A percentile compares a stretch with the other conserved stretches of the same genome.
phyloP scores from a whole-genome alignment of 352 stramenopile species.

The Nothophytophthora sp. region DNA sequence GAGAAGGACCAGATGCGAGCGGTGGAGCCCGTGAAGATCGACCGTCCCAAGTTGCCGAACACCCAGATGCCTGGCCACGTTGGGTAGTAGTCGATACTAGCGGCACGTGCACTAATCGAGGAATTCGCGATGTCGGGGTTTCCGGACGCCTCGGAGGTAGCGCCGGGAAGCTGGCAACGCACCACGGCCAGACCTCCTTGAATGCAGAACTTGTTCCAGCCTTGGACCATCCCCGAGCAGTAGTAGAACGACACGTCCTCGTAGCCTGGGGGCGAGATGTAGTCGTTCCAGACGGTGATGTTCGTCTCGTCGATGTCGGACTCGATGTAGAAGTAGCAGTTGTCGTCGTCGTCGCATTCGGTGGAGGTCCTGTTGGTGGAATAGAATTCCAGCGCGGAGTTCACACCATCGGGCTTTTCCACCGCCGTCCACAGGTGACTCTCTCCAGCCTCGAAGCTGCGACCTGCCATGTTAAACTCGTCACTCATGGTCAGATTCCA shows the following conservation, averaged over 20 bases:
- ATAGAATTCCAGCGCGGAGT: conserved; percentile 84
- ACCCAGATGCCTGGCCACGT: conserved; percentile 94
- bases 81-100: conserved; percentile 34
- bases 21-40: conserved; percentile 87
- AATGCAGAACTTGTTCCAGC: conserved; percentile 93
- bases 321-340: conserved; percentile 19
- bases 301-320: conserved; percentile 6
- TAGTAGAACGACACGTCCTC: conserved; percentile 8
- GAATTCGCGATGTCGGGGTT: conserved; percentile 30
- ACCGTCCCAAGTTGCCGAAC: conserved; percentile 91
- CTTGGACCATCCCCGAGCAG: conserved; percentile 75
- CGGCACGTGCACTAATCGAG: conserved; percentile 20
- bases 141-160: conserved; percentile 36
- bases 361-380: conserved; percentile 55
- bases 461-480: conserved; percentile 22
- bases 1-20: conserved; percentile 93
- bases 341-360: conserved; percentile 13
- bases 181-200: conserved; percentile 90
- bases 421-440: conserved; percentile 85
- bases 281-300: conserved; percentile 16
- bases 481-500: conserved; percentile 60
- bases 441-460: conserved; percentile 84
- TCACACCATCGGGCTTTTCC: not conserved
- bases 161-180: conserved; percentile 83
- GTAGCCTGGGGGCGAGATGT: conserved; percentile 11